Percentiles rank a stretch among this genome's conserved stretches.
These are phyloP conservation scores for Pyrus communis DNA, from an alignment of 306 rosid genomes.

Conservation along the genomic window DNA sequence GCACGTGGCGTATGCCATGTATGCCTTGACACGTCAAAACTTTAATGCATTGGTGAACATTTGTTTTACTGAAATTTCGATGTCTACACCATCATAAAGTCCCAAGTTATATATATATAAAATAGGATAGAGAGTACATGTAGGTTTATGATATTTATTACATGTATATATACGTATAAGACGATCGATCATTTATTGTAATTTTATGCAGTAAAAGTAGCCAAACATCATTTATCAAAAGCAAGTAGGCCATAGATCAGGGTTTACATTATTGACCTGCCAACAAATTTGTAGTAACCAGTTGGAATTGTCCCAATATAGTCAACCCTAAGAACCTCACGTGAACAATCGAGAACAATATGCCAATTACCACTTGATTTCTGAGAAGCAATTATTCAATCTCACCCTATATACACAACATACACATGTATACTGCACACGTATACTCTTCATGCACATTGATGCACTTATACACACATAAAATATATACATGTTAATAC, in stretches of 20 bases:
- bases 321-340: slow-evolving; percentile 3
- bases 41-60: too few relatives aligned
- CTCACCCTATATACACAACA: not conserved
- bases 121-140: not conserved
- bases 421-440: not conserved
- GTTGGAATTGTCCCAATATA: not conserved
- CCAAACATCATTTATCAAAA: not conserved
- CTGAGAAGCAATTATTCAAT: not conserved
- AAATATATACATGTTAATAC: not conserved
- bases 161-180: too few relatives aligned
- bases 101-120: not conserved
- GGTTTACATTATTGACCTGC: not conserved
- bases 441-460: not conserved
- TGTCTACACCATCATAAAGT: not conserved
- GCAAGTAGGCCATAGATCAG: not conserved
- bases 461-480: not conserved
- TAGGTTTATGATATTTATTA: too few relatives aligned
- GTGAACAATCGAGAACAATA: not conserved
- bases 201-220: not conserved
- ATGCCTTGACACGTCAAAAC: too few relatives aligned
- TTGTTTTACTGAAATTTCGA: too few relatives aligned
- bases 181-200: not conserved
- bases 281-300: not conserved
- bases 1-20: too few relatives aligned
- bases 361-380: not conserved